Conservation (phyloP, 2,329 filamentous ascomycete genomes). For the Colletotrichum siamense region DNA sequence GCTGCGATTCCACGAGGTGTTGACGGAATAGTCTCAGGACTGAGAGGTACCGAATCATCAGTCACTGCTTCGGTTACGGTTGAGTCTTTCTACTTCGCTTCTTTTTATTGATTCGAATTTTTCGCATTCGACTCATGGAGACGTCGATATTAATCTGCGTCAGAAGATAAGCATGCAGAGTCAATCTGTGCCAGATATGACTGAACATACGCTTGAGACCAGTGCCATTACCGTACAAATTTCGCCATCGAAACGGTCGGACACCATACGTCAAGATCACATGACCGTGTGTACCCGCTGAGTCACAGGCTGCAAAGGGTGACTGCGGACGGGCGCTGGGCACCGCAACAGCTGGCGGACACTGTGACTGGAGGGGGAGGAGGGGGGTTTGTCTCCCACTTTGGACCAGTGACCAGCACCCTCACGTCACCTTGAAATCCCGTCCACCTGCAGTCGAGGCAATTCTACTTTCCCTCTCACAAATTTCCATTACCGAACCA, state of each 20-base stretch:
- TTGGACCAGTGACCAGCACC: neutral
- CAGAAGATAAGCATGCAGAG: neutral
- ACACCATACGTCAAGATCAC: neutral
- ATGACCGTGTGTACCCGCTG: neutral
- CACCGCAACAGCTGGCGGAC: neutral
- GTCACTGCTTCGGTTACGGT: neutral
- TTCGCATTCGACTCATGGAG: neutral
- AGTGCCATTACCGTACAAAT: neutral
- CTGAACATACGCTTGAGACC: neutral
- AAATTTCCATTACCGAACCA: conserved; percentile 11
- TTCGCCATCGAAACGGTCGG: neutral
- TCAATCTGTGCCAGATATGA: neutral
- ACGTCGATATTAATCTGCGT: neutral
- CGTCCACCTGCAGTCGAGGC: neutral
- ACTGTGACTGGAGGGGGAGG: neutral
- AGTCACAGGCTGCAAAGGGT: neutral
- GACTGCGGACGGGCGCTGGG: neutral
- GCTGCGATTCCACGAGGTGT: neutral
- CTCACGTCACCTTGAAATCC: conserved; percentile 21
- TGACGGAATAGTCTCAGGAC: neutral
- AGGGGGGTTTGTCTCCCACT: neutral
- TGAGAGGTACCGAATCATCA: neutral
- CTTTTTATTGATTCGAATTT: neutral
- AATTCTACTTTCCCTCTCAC: conserved; percentile 5
- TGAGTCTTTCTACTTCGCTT: neutral